These are phyloP conservation scores for Paecilomyces dactylethromorphus DNA, from an alignment of 2,329 filamentous ascomycete species.

Conservation along the genomic window DNA sequence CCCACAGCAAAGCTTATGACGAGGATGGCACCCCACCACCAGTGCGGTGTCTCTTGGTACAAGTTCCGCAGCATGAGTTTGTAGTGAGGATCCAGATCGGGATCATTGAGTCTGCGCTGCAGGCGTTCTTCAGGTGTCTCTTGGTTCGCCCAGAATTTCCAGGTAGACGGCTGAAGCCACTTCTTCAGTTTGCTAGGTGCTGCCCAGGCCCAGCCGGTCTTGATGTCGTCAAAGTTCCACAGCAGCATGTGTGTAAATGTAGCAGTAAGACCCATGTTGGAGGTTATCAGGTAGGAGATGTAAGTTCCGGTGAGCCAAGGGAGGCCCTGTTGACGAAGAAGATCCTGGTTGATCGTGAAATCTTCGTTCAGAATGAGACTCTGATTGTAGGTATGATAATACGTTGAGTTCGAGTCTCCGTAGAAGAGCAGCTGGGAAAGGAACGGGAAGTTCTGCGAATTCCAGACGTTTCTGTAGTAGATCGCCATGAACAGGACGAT, in stretches of 20 bases:
- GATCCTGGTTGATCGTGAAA: constrained; percentile 30
- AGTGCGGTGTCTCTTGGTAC: constrained; percentile 38
- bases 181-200: constrained; percentile 4
- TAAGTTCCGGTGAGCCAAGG: constrained; percentile 40
- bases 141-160: constrained; percentile 5
- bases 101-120: constrained; percentile 2
- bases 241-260: constrained; percentile 40
- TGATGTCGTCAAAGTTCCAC: constrained; percentile 35
- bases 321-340: constrained; percentile 30
- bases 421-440: constrained; percentile 37
- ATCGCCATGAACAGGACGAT: constrained; percentile 31
- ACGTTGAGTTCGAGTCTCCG: constrained; percentile 28
- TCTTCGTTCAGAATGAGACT: constrained; percentile 34
- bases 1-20: constrained; percentile 29
- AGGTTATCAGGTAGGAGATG: constrained; percentile 34
- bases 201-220: constrained; percentile 24
- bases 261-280: constrained; percentile 44
- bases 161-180: constrained; percentile 2
- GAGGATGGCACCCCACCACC: constrained; percentile 37
- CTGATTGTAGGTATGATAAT: constrained; percentile 37
- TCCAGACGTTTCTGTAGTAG: constrained; percentile 40
- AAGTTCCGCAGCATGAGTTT: constrained; percentile 27
- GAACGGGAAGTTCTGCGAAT: constrained; percentile 34
- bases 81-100: constrained; percentile 35
- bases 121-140: constrained; percentile 6